A percentile compares a stretch with the other conserved stretches of the same genome.
Conservation (phyloP, 208 protist species). For the Crithidia expoeki region DNA sequence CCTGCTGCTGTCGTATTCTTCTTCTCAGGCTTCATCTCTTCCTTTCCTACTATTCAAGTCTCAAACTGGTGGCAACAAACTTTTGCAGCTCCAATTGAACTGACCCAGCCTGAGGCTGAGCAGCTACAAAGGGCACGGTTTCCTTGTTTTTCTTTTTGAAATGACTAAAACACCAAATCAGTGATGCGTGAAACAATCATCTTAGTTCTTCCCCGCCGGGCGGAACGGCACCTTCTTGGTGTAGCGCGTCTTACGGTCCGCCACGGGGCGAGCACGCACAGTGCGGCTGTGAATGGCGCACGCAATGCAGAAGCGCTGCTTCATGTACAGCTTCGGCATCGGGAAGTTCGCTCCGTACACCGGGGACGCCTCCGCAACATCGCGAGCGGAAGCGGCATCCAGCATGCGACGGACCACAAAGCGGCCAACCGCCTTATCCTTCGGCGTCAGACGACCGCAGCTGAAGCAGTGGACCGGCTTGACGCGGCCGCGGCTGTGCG, state of each 20-base stretch:
- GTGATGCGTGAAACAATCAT: constrained; percentile 23
- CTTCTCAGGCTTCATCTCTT: too few species aligned
- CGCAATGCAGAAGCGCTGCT: constrained; percentile 99
- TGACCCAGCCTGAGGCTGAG: too few species aligned
- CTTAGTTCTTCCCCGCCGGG: constrained; percentile 31
- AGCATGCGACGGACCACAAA: constrained; percentile 99
- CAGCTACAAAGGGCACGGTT: too few species aligned
- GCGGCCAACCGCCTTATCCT: constrained; percentile 99
- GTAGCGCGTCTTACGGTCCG: constrained; percentile 86
- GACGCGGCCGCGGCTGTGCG: constrained; percentile 89
- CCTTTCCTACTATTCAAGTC: too few species aligned
- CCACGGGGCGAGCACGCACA: constrained; percentile 92
- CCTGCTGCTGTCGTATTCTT: too few species aligned
- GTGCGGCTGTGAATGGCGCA: constrained; percentile 99
- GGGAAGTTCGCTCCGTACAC: constrained; percentile 92
- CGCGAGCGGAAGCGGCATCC: constrained; percentile 96
- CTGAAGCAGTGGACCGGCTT: constrained; percentile 94
- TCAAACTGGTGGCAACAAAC: too few species aligned
- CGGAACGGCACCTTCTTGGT: constrained; percentile 84
- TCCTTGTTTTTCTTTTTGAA: constrained; percentile 16
- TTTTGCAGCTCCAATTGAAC: too few species aligned
- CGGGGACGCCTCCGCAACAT: constrained; percentile 96
- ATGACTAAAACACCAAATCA: constrained; percentile 24
- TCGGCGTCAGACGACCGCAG: constrained; percentile 89
- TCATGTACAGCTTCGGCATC: constrained; percentile 99